Base-by-base conservation (phyloP, 2,329 filamentous ascomycete species). In the Fusarium cicatricum region DNA sequence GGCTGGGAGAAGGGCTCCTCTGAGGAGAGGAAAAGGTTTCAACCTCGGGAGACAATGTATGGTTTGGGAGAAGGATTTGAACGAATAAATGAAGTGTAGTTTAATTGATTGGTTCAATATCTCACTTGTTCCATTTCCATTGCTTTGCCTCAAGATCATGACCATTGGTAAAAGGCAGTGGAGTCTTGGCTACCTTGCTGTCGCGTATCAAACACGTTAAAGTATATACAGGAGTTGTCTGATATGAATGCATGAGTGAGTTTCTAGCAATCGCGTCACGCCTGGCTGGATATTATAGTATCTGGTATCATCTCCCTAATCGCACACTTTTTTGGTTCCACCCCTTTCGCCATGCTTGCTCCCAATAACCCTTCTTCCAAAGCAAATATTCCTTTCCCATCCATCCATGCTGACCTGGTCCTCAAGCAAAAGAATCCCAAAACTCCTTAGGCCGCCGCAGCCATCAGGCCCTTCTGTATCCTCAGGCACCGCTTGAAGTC, bases 401-500 rank as follows among this genome's bases (percentile, higher is more conserved):
- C 7, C 23, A 26, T 26, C 23, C 23, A 26, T 26, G 36, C 19
- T 28, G 16, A 15, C 31, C 14, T 32, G 5, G 9, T 26, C 23
- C 23, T 26, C 23, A 10, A 26, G 9, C 23, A 26, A 10, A 26
- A 26, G 5, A 7, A 4, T 26, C 9, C 9, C 23, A 26, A 23
- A 23, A 9, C 15, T n/a, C 11, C 16, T 54, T 11, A 65, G 3
- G 60, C 71, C n/a, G 67, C 69, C 39, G 70, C 66, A 7, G 74
- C 72, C 69, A 77, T 71, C 31, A 80, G 53, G 10, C 66, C 60
- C 60, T 71, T 76, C 66, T 82, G 79, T 38, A 80, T 74, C 29
- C 63, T 69, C n/a, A 83, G 68, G 49, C 82, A 77, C 28, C 75
- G 71, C 21, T 63, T 67, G 56, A 85, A 83, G 66, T 85, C 80